Evolutionary conservation across 805 yeast species (phyloP).

Genomic region (Ogataea trehaloabstinens): DNA sequence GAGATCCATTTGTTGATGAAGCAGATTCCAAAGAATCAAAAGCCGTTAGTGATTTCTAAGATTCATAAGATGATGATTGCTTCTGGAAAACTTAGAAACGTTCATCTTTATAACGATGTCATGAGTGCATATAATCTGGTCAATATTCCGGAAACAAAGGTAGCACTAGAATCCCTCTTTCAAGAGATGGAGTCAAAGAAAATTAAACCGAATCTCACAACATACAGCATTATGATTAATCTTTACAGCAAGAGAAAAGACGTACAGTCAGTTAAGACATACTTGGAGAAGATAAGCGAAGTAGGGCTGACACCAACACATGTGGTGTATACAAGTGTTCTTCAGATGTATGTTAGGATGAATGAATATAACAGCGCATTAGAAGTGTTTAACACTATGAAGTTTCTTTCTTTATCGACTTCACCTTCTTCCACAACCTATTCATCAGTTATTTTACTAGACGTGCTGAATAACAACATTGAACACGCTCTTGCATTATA

Average conservation of each 20-base stretch:
- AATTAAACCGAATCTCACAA: slow-evolving; percentile 34
- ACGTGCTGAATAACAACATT: slow-evolving; percentile 58
- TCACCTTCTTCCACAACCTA: slow-evolving; percentile 70
- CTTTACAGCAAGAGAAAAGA: slow-evolving; percentile 43
- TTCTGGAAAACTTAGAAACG: slow-evolving; percentile 32
- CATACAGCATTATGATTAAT: slow-evolving; percentile 44
- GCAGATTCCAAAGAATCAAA: slow-evolving; percentile 40
- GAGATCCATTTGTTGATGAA: slow-evolving; percentile 39
- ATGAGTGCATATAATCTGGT: slow-evolving; percentile 31
- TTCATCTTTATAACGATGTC: slow-evolving; percentile 36
- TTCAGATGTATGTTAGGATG: slow-evolving; percentile 58
- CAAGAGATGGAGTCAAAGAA: slow-evolving; percentile 26
- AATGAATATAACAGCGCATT: slow-evolving; percentile 59
- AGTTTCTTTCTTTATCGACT: slow-evolving; percentile 63
- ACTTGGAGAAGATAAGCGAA: slow-evolving; percentile 37
- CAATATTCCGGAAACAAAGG: slow-evolving; percentile 15
- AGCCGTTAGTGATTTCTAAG: slow-evolving; percentile 33
- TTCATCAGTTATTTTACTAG: slow-evolving; percentile 66
- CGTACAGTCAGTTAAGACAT: slow-evolving; percentile 37
- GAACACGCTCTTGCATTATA: slow-evolving; percentile 76
- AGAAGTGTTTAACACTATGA: slow-evolving; percentile 80
- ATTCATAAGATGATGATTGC: slow-evolving; percentile 38
- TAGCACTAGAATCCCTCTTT: slow-evolving; percentile 34
- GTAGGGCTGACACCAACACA: slow-evolving; percentile 42
- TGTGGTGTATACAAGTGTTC: slow-evolving; percentile 50